Conservation (phyloP, 73 alveolate genomes). For the Halteria grandinella region DNA sequence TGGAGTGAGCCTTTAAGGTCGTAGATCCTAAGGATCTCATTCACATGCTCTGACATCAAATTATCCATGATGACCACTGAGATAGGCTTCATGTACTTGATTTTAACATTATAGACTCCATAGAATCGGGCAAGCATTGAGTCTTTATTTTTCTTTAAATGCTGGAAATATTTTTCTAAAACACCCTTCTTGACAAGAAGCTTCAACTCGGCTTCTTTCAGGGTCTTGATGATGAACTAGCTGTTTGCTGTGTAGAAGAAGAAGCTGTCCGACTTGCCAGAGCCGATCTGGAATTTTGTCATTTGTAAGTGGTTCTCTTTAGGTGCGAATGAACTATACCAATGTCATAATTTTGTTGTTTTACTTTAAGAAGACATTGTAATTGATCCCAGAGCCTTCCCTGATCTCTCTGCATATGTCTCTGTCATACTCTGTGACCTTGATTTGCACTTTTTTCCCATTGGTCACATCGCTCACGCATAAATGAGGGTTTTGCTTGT, state of each 20-base stretch:
- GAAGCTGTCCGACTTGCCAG: slow-evolving; percentile 60
- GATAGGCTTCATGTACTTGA: not conserved
- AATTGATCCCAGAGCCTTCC: not conserved
- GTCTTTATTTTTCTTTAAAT: not conserved
- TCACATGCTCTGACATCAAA: not conserved
- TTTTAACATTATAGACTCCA: not conserved
- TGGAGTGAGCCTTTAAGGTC: slow-evolving; percentile 60
- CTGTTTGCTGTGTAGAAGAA: slow-evolving; percentile 62
- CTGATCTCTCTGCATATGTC: slow-evolving; percentile 7
- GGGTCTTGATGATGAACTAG: slow-evolving; percentile 47
- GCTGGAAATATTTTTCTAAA: slow-evolving; percentile 19
- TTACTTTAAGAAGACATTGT: not conserved
- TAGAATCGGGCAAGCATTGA: not conserved
- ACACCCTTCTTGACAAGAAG: not conserved
- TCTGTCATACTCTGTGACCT: slow-evolving; percentile 35
- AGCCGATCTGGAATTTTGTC: slow-evolving; percentile 47
- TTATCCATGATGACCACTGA: slow-evolving; percentile 9
- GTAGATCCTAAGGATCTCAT: not conserved
- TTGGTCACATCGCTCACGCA: slow-evolving; percentile 5
- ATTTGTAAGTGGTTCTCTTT: slow-evolving; percentile 35
- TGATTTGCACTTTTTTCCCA: not conserved
- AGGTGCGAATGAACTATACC: slow-evolving; percentile 45
- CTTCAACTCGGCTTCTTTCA: slow-evolving; percentile 41
- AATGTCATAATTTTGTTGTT: slow-evolving; percentile 7
- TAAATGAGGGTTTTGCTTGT: slow-evolving; percentile 9